Percentiles rank a stretch among this genome's conserved stretches.
Evolutionary conservation across 371 early-diverging fungal genomes (phyloP).

Genomic region (Smittium mucronatum): DNA sequence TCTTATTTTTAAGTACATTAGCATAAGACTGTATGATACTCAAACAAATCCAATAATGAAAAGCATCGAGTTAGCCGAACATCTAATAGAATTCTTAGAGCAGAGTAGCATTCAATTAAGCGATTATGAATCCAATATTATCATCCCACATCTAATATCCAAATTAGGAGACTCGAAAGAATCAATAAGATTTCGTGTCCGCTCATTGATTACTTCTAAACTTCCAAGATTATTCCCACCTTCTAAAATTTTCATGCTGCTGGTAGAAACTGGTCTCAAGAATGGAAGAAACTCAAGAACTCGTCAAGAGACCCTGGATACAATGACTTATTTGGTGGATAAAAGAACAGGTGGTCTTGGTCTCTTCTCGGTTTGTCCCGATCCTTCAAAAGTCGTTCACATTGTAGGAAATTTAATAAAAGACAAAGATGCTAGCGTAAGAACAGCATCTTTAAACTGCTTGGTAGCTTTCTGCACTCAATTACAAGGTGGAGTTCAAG

Average conservation of each 20-base stretch:
- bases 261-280: slow-evolving; percentile 52
- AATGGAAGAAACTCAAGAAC: slow-evolving; percentile 64
- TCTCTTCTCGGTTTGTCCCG: slow-evolving; percentile 38
- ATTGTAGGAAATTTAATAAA: slow-evolving; percentile 57
- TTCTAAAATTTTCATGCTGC: slow-evolving; percentile 51
- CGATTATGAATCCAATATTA: no score
- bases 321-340: slow-evolving; percentile 51
- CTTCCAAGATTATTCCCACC: slow-evolving; percentile 62
- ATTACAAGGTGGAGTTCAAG: slow-evolving; percentile 48
- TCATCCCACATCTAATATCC: no score
- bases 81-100: no score
- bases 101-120: no score
- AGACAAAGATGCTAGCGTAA: slow-evolving; percentile 68
- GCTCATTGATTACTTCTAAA: slow-evolving; percentile 44
- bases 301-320: slow-evolving; percentile 72
- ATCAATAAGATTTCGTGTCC: no score
- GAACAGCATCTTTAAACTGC: slow-evolving; percentile 58
- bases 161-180: no score
- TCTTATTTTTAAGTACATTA: no score
- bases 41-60: no score
- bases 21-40: no score
- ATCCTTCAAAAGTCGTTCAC: slow-evolving; percentile 53
- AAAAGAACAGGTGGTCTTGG: slow-evolving; percentile 53
- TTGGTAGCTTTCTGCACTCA: slow-evolving; percentile 53
- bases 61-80: no score